Percentiles rank a stretch among this genome's conserved stretches.
Conservation (phyloP, 768 basidiomycete genomes). For the Sporobolomyces pararoseus region DNA sequence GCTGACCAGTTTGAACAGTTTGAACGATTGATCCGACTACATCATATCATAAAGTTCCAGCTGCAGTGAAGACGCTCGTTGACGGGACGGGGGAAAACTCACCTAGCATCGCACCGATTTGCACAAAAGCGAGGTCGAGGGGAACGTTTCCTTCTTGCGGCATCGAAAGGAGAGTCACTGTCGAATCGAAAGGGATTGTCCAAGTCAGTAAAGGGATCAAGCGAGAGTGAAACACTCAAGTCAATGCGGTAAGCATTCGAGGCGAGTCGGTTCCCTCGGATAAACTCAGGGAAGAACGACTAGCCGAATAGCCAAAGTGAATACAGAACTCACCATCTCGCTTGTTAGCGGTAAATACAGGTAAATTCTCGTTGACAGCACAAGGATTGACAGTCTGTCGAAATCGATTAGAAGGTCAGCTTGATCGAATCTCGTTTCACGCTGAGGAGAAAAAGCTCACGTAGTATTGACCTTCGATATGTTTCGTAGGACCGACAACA, state of each 20-base stretch:
- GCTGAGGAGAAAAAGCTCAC: not conserved
- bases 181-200: too few relatives aligned
- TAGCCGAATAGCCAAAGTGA: not conserved
- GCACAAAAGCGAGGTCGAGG: conserved; percentile 18
- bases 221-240: too few relatives aligned
- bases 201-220: too few relatives aligned
- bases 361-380: conserved; percentile 38
- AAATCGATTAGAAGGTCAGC: not conserved
- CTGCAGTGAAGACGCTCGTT: too few relatives aligned
- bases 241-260: too few relatives aligned
- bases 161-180: conserved; percentile 19
- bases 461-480: conserved; percentile 79
- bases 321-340: conserved; percentile 15
- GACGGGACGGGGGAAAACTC: not conserved
- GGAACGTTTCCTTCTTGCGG: not conserved
- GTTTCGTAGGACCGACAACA: conserved; percentile 70
- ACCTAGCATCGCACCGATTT: conserved; percentile 79
- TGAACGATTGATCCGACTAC: conserved; percentile 71
- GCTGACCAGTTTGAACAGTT: conserved; percentile 73
- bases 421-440: too few relatives aligned
- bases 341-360: conserved; percentile 41
- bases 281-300: not conserved
- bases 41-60: not conserved
- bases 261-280: not conserved
- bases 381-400: conserved; percentile 60